Base-by-base conservation (phyloP, 352 stramenopile species). In the Lagenidium sp. region DNA sequence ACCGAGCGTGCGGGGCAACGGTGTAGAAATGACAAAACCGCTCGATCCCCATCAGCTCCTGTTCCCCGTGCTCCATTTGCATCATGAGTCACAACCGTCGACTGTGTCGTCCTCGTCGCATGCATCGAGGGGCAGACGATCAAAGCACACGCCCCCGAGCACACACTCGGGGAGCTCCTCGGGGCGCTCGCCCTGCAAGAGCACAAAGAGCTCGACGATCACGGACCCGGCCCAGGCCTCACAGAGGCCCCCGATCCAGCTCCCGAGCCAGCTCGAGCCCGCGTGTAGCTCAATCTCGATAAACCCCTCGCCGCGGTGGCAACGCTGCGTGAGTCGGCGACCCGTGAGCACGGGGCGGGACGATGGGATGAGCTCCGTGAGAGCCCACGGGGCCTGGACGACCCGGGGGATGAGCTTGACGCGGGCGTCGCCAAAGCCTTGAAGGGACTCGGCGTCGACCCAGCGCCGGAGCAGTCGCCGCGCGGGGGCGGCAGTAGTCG, bases 381-480 rank as follows among this genome's bases (percentile, higher is more conserved):
- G 64, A 34, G 95, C 61, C 74, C 80, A 96, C 31, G 82, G 75
- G 13, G 74, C 85, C 18, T 92, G 78, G 15, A 80, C 61, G 28
- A 96, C 67, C 45, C 73, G 78, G n/a, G 85, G 85, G 39, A 96
- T 88, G 22, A 96, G 55, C 65, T 95, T 96, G 48, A 95, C 91
- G 38, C 83, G 70, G n/a, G 62, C 37, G 46, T 89, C 70, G 31
- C 76, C 69, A 53, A 77, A 91, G 10, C 49, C 53, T 34, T 72
- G n/a, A n/a, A n/a, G 57, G 36, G 65, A 57, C 37, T 63, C 48
- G 15, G 59, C 53, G 29, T 73, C 60, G 36, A 63, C 67, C 36
- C 88, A 87, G 24, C 60, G 57, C 46, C 60, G 48, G n/a, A 86
- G 48, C 23, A 91, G 62, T 4, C 52, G 41, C n/a, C n/a, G n/a